A percentile compares a stretch with the other conserved stretches of the same genome.
Conservation (phyloP, 257 asterid genomes). For the Fraxinus cuspidata region DNA sequence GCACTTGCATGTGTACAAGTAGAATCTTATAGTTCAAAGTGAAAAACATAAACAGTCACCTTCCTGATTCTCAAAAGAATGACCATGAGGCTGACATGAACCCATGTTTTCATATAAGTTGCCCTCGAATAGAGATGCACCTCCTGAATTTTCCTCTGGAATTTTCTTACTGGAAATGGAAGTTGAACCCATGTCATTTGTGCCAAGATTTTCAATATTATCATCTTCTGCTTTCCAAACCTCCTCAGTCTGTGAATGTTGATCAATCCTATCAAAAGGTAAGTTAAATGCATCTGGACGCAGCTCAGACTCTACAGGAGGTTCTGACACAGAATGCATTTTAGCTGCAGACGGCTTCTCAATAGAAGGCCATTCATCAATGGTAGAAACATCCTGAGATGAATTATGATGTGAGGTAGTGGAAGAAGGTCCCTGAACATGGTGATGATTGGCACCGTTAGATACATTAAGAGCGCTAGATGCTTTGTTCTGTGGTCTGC, state of each 20-base stretch:
- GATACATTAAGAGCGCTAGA: constrained; percentile 43
- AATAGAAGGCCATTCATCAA: constrained; percentile 74
- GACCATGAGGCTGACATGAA: constrained; percentile 46
- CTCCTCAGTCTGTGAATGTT: constrained; percentile 49
- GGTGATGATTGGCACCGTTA: constrained; percentile 37
- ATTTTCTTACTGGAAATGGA: neutral
- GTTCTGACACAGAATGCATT: constrained; percentile 42
- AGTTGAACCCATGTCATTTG: constrained; percentile 34
- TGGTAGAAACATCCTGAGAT: constrained; percentile 37
- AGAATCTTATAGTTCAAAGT: neutral
- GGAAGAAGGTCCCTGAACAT: constrained; percentile 43
- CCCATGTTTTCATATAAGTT: constrained; percentile 41
- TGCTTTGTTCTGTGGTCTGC: constrained; percentile 56
- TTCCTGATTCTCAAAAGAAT: constrained; percentile 47
- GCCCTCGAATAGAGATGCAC: constrained; percentile 50
- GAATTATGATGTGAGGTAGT: constrained; percentile 33
- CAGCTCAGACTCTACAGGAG: constrained; percentile 42
- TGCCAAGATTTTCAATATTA: constrained; percentile 41
- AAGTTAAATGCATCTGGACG: constrained; percentile 47
- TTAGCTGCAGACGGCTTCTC: constrained; percentile 52
- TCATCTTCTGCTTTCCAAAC: constrained; percentile 45
- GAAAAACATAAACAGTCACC: constrained; percentile 39
- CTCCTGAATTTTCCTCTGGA: constrained; percentile 58
- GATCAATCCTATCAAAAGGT: constrained; percentile 36
- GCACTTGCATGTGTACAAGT: neutral